Base-by-base conservation (phyloP, 805 yeast species). In the Lachancea mirantina region DNA sequence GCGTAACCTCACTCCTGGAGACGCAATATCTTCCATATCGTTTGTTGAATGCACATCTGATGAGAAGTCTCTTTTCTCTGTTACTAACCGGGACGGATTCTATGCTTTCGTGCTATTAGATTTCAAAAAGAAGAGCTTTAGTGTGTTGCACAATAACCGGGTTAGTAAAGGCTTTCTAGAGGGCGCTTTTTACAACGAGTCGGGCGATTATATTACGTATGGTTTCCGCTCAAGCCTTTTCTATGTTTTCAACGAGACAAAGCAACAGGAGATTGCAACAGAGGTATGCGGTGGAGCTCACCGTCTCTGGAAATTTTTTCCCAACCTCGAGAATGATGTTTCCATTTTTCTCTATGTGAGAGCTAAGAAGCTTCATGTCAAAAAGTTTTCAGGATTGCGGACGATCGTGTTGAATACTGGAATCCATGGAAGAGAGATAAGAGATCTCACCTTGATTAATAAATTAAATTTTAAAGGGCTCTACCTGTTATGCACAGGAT, bases 201-300 rank as follows among this genome's bases (percentile, higher is more conserved):
- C 57, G 9, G 64, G 67, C 8, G 76, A 76, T 25, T 57, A 79
- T 23, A 55, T 82, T 2, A 56, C 83, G 2, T 84, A 74, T 54
- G 97, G 97, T 1, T 89, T 92, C 66, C 75, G 77, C 45, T 84
- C 92, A 2, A 78, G 79, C 30, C 61, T 69, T 30, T 87, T 89
- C 49, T 81, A 79, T 47, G 56, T 84, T 14, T 85, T 85, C 78
- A 84, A 88, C 53, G 95, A 84, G 48, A 74, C 87, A 1, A 64
- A 68, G 26, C 87, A 83, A 43, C 65, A 68, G 32, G 95, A 87
- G 52, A 52, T 84, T 2, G 63, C 72, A 29, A 71, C 76, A 36
- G 84, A 77, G 40, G 57, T 68, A 9, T 92, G 97, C 56, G 97
- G 97, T 17, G 97, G 97, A 2, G 74, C 92, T 3, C 96, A 88